Evolutionary conservation across 2,329 filamentous ascomycete species (phyloP).

Genomic region (Metarhizium humberi): DNA sequence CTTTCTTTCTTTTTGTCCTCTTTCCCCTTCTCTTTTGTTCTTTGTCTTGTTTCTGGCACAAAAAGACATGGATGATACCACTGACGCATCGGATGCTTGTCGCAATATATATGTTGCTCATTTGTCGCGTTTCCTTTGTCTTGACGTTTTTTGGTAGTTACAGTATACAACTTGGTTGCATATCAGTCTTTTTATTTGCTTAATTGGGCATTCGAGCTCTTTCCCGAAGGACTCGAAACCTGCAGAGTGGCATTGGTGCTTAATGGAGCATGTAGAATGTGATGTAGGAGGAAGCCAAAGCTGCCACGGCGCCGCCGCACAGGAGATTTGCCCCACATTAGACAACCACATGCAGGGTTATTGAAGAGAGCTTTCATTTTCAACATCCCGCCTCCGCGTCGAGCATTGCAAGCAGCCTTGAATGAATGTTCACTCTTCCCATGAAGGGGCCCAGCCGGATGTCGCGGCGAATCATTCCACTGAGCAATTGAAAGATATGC

Average conservation of each 20-base stretch:
- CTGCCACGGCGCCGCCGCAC: too few relatives aligned
- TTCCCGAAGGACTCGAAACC: too few relatives aligned
- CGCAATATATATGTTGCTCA: slow-evolving; percentile 14
- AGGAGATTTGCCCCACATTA: background rate
- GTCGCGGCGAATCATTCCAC: background rate
- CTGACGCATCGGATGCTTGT: slow-evolving; percentile 28
- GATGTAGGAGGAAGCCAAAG: too few relatives aligned
- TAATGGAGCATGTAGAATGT: too few relatives aligned
- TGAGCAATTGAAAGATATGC: background rate
- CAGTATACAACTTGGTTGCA: background rate
- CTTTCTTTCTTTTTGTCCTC: slow-evolving; percentile 13
- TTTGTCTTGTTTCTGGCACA: slow-evolving; percentile 18
- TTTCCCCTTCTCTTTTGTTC: slow-evolving; percentile 10
- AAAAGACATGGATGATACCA: slow-evolving; percentile 33
- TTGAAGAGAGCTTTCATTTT: background rate
- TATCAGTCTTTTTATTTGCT: background rate
- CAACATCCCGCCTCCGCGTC: background rate
- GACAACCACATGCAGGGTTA: too few relatives aligned
- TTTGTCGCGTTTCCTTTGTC: slow-evolving; percentile 13
- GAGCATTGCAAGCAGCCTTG: background rate
- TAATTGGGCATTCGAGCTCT: too few relatives aligned
- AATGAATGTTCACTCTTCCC: background rate
- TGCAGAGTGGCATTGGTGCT: too few relatives aligned
- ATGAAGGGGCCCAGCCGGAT: background rate
- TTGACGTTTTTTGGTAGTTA: slow-evolving; percentile 6